A percentile compares a stretch with the other conserved stretches of the same genome.
Conservation (phyloP, 2,329 filamentous ascomycete species). For the Ophiostoma ulmi region DNA sequence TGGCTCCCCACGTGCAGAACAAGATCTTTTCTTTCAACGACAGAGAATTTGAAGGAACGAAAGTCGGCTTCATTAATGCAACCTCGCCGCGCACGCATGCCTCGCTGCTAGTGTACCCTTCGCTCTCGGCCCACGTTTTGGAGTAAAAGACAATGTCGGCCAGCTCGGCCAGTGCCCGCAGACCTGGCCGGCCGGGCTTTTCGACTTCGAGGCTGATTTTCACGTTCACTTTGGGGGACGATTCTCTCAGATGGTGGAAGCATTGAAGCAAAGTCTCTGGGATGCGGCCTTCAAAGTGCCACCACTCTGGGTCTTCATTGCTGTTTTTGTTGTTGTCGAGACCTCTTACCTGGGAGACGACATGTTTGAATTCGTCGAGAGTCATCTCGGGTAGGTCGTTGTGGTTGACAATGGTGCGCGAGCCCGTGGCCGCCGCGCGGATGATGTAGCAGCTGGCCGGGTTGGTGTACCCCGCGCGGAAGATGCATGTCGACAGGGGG, state of each 20-base stretch:
- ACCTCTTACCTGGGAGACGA: constrained; percentile 29
- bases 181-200: constrained; percentile 58
- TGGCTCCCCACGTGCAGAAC: constrained; percentile 44
- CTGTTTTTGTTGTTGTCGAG: constrained; percentile 30
- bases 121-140: constrained; percentile 58
- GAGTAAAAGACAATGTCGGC: constrained; percentile 73
- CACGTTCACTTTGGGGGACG: not conserved
- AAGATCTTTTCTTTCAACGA: not conserved
- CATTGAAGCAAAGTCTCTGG: constrained; percentile 56
- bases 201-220: constrained; percentile 65
- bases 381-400: constrained; percentile 66
- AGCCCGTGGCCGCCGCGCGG: constrained; percentile 53
- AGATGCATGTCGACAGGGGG: constrained; percentile 50
- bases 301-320: constrained; percentile 45
- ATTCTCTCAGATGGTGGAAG: constrained; percentile 45
- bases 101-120: constrained; percentile 31
- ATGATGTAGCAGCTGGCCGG: constrained; percentile 67
- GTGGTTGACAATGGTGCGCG: constrained; percentile 66
- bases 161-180: constrained; percentile 54
- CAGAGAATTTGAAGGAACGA: constrained; percentile 20
- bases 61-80: constrained; percentile 24
- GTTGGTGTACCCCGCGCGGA: constrained; percentile 48
- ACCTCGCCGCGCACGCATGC: constrained; percentile 18
- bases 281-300: constrained; percentile 70
- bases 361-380: constrained; percentile 49